Conservation (phyloP, 164 flowering plant species). For the Vitis amurensis region DNA sequence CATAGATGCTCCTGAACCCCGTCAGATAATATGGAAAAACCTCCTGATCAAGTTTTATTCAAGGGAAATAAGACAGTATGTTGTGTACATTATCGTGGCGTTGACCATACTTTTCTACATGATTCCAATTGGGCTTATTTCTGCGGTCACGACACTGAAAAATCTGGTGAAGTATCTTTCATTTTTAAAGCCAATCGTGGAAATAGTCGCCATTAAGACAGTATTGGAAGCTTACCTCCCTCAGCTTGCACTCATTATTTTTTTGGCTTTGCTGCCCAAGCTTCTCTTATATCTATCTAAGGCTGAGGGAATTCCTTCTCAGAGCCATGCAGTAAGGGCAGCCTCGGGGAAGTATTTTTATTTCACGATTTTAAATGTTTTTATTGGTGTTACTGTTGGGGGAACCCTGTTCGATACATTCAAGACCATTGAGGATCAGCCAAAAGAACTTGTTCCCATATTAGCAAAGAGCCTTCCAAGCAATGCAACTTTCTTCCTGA, state of each 20-base stretch:
- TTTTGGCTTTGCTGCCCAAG: conserved; percentile 78
- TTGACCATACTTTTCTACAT: conserved; percentile 74
- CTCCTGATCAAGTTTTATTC: conserved; percentile 53
- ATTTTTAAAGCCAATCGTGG: conserved; percentile 66
- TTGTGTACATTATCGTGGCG: conserved; percentile 64
- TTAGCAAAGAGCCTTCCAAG: conserved; percentile 69
- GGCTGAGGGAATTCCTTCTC: conserved; percentile 79
- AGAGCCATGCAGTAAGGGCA: conserved; percentile 76
- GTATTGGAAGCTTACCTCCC: conserved; percentile 91
- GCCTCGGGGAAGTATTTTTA: conserved; percentile 96
- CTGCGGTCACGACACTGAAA: conserved; percentile 81
- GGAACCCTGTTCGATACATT: conserved; percentile 59
- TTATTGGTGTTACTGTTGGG: conserved; percentile 85
- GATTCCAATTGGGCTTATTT: conserved; percentile 78
- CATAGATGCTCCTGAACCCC: conserved; percentile 77
- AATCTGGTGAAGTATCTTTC: conserved; percentile 74
- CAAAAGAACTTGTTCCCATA: conserved; percentile 27
- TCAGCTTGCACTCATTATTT: conserved; percentile 81
- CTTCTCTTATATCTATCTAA: conserved; percentile 77
- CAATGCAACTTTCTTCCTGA: conserved; percentile 90
- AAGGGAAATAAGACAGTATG: conserved; percentile 62
- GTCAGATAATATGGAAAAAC: conserved; percentile 75
- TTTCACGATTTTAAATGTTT: conserved; percentile 79
- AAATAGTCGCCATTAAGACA: conserved; percentile 45
- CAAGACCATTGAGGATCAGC: conserved; percentile 54